phyloP scores from a whole-genome alignment of 495 filamentous ascomycete genomes.

The Penicillium antarcticum region DNA sequence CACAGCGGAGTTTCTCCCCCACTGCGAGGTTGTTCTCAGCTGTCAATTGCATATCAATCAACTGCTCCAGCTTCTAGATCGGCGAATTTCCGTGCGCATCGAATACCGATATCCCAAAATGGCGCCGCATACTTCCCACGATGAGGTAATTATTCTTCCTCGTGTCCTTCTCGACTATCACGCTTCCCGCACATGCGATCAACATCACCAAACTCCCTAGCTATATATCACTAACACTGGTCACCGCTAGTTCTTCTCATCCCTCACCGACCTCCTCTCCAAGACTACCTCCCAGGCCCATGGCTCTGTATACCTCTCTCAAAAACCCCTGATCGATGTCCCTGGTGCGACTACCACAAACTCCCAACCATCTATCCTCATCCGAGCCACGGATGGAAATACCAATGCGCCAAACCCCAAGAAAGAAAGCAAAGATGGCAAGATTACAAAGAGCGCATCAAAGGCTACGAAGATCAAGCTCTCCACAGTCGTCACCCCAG shows the following conservation, averaged over 20 bases:
- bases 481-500: conserved; percentile 75
- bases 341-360: conserved; percentile 10
- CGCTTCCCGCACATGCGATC: conserved; percentile 4
- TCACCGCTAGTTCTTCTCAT: conserved; percentile 73
- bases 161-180: neutral
- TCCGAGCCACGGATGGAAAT: conserved; percentile 77
- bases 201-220: conserved; percentile 8
- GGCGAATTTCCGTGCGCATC: conserved; percentile 7
- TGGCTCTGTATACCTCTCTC: conserved; percentile 78
- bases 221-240: conserved; percentile 16
- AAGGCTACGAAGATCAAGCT: conserved; percentile 66
- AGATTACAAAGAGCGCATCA: conserved; percentile 29
- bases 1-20: conserved; percentile 28
- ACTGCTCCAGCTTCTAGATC: conserved; percentile 13
- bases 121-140: conserved; percentile 62
- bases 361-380: conserved; percentile 60
- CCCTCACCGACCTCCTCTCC: conserved; percentile 71
- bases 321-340: conserved; percentile 57
- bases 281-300: conserved; percentile 63
- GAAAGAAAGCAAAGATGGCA: conserved; percentile 20
- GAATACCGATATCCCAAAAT: conserved; percentile 29
- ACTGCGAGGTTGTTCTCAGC: conserved; percentile 8
- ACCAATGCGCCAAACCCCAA: conserved; percentile 42
- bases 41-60: conserved; percentile 15
- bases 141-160: conserved; percentile 56